Percentiles rank a stretch among this genome's conserved stretches.
phyloP scores from a whole-genome alignment of 2,329 filamentous ascomycete genomes.

The Aureobasidium sp. region DNA sequence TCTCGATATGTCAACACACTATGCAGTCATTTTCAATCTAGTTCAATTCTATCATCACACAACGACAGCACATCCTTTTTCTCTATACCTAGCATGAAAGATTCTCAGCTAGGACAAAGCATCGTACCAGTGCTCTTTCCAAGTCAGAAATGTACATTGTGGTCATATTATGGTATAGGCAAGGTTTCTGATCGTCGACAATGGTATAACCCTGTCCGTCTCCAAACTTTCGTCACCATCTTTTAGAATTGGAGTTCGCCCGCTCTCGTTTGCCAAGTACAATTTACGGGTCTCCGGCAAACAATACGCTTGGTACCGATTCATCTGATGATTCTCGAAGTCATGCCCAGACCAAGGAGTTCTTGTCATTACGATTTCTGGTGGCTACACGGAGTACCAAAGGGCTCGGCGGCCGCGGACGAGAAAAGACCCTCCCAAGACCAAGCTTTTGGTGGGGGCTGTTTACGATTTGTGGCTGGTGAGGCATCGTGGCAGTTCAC shows the following conservation, averaged over 20 bases:
- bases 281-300: too few relatives aligned
- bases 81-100: background rate
- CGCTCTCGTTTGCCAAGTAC: too few relatives aligned
- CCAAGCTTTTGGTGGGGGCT: constrained; percentile 5
- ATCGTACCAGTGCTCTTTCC: background rate
- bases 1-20: too few relatives aligned
- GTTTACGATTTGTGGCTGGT: background rate
- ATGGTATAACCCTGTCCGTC: background rate
- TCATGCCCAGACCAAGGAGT: background rate
- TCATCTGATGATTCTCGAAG: background rate
- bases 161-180: background rate
- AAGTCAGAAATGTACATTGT: too few relatives aligned
- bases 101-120: background rate
- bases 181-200: background rate
- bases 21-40: too few relatives aligned
- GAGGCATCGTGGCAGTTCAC: background rate
- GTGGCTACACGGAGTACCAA: too few relatives aligned
- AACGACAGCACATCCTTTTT: background rate
- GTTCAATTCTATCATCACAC: background rate
- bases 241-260: too few relatives aligned
- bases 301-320: background rate
- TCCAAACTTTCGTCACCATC: too few relatives aligned
- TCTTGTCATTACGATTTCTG: too few relatives aligned
- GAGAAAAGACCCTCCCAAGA: background rate
- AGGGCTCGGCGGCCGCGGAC: constrained; percentile 1